Evolutionary conservation across 2,329 filamentous ascomycete genomes (phyloP).

Genomic region (Zalaria obscura): DNA sequence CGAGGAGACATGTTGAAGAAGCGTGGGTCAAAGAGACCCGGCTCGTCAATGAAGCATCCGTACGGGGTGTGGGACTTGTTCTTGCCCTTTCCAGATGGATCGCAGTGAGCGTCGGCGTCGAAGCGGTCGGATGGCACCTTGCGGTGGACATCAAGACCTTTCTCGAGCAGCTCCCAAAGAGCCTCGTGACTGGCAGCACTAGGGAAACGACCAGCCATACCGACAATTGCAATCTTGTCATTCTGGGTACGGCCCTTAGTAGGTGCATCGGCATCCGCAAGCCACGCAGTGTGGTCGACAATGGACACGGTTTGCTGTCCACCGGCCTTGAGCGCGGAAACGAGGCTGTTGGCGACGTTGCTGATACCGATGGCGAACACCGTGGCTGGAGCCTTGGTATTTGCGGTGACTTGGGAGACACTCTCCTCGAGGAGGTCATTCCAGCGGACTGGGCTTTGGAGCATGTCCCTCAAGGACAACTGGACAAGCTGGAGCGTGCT

Average conservation of each 20-base stretch:
- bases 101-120: slow-evolving; percentile 55
- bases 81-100: slow-evolving; percentile 56
- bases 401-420: slow-evolving; percentile 30
- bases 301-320: slow-evolving; percentile 29
- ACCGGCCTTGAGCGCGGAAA: slow-evolving; percentile 37
- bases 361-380: slow-evolving; percentile 37
- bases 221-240: slow-evolving; percentile 72
- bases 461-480: slow-evolving; percentile 29
- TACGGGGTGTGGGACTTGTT: slow-evolving; percentile 68
- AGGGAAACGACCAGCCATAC: slow-evolving; percentile 66
- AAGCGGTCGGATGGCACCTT: slow-evolving; percentile 58
- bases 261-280: slow-evolving; percentile 13
- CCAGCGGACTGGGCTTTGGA: slow-evolving; percentile 34
- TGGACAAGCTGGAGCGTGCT: slow-evolving; percentile 31
- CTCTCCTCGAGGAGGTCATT: slow-evolving; percentile 32
- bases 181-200: slow-evolving; percentile 56
- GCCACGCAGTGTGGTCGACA: slow-evolving; percentile 32
- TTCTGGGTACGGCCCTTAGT: slow-evolving; percentile 33
- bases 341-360: slow-evolving; percentile 40
- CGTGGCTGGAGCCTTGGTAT: slow-evolving; percentile 25
- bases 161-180: slow-evolving; percentile 61
- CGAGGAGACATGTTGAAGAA: slow-evolving; percentile 82
- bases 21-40: slow-evolving; percentile 63
- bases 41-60: slow-evolving; percentile 63
- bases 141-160: slow-evolving; percentile 61